Base-by-base conservation (phyloP, 2,329 filamentous ascomycete genomes). In the Verticillium zaregamsianum region DNA sequence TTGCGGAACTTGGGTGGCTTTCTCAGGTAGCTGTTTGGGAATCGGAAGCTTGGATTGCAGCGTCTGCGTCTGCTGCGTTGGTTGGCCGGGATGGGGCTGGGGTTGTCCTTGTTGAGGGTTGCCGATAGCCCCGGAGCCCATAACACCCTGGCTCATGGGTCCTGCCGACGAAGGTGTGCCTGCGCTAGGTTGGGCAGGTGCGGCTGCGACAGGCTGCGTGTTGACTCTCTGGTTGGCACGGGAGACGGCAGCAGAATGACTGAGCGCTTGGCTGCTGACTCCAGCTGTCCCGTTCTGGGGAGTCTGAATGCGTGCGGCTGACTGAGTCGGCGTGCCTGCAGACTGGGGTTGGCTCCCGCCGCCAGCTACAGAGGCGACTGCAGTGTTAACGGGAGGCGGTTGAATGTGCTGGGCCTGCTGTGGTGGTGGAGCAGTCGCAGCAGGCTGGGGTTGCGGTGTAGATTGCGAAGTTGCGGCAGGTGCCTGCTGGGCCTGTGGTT, bases 41-140 rank as follows among this genome's bases (percentile, higher is more conserved):
- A 96, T 96, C 0, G 89, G 88, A 80, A 95, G 90, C 72, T 92
- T 93, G 55, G 79, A 74, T 54, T 85, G 77, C 73, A 82, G 70
- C 17, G 74, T 73, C 15, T 59, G 58, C n/a, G 76, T 68, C 37
- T 74, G 75, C 58, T 74, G 78, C 45, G 63, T 68, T 52, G 61
- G 64, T 37, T 80, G 78, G 32, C 79, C 74, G 3, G 82, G 80
- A 64, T 84, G 82, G 9, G 79, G 79, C 65, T 84, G 82, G 4
- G 77, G 70, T 62, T 83, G 80, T 3, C 74, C 74, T 61, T 76
- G 72, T 61, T 78, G 77, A 28, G 69, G 69, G 45, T 59, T 61
- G 59, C 52, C 37, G 57, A 58, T 56, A 45, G 67, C 65, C 55
- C 71, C 73, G 7, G 73, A 68, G 23, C 69, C 72, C 68, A 73